Conservation (phyloP, 2,329 filamentous ascomycete genomes). For the Colletotrichum truncatum region DNA sequence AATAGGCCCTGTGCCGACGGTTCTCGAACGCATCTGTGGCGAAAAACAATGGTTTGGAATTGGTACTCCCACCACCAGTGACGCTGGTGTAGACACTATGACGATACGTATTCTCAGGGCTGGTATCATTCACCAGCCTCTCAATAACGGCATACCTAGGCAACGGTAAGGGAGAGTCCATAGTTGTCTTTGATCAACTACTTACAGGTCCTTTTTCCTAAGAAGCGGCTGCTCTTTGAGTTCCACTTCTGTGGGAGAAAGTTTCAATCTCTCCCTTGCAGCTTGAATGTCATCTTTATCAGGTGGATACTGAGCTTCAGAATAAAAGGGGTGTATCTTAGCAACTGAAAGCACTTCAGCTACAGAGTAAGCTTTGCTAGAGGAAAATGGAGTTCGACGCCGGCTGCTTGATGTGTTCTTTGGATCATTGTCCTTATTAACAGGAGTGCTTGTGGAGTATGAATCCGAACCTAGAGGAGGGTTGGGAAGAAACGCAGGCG, state of each 20-base stretch:
- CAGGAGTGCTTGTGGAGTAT: too few species aligned
- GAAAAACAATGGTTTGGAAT: constrained; percentile 46
- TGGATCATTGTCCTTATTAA: too few species aligned
- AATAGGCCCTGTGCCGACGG: constrained; percentile 45
- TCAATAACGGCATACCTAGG: constrained; percentile 45
- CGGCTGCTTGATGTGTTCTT: too few species aligned
- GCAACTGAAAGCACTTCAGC: constrained; percentile 43
- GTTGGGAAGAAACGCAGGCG: neutral
- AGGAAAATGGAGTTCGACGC: neutral
- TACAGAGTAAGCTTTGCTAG: constrained; percentile 35
- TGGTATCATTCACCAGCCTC: constrained; percentile 44
- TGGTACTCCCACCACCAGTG: constrained; percentile 48
- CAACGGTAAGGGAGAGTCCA: neutral
- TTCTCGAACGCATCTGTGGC: constrained; percentile 50
- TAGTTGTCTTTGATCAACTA: too few species aligned
- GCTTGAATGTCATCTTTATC: constrained; percentile 9
- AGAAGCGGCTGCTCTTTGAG: neutral
- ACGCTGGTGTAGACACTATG: constrained; percentile 47
- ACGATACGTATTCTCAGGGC: constrained; percentile 46
- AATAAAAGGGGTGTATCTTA: constrained; percentile 46
- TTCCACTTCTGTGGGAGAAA: neutral
- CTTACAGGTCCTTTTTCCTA: neutral
- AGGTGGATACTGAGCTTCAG: constrained; percentile 41
- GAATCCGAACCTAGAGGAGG: neutral
- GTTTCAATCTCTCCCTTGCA: neutral